Evolutionary conservation across 2,329 filamentous ascomycete species (phyloP), one percentile per base, ranked within the genome.

Genomic region (Pseudogymnoascus sp.): DNA sequence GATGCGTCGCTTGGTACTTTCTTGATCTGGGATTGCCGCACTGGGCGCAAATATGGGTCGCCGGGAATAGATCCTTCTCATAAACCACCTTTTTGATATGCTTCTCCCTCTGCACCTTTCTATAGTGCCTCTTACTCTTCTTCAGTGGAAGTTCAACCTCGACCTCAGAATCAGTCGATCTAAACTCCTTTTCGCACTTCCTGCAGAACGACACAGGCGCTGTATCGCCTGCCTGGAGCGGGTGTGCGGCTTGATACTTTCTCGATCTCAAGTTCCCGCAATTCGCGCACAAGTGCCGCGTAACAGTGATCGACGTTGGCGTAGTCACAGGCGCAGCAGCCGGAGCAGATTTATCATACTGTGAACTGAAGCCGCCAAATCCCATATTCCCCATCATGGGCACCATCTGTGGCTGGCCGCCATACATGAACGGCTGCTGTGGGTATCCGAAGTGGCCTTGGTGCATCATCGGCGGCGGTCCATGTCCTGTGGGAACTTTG

Each of bases 141-240:
- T 28, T 34, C 36, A 8, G 38, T 28, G 34, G 36, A 21, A 60
- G 12, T 11, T 42, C 38, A 18, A 60, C 7, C 38, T 60, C 59
- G 16, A 38, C n/a, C 6, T 60, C 34, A 4, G 34, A 38, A 23
- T 60, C 59, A 42, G 59, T 60, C 14, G 59, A 60, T 36, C 38
- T 60, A 11, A 60, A 38, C 59, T 60, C 34, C 18, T 18, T 40
- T 31, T 60, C 59, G 31, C 59, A 60, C 59, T 60, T 60, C 36
- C 36, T 38, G 25, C 59, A 60, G 18, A 38, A 60, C 7, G 59
- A 60, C 34, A 60, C 38, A 3, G 59, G 59, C 5, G 59, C 36
- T 37, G 59, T 60, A 11, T 60, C 59, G 7, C 36, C 59, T 5
- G 59, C 21, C 36, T 60, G 18, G 23, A 60, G 59, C 18, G 59